phyloP scores from a whole-genome alignment of 2,329 filamentous ascomycete genomes.

The Aspergillus sp. region DNA sequence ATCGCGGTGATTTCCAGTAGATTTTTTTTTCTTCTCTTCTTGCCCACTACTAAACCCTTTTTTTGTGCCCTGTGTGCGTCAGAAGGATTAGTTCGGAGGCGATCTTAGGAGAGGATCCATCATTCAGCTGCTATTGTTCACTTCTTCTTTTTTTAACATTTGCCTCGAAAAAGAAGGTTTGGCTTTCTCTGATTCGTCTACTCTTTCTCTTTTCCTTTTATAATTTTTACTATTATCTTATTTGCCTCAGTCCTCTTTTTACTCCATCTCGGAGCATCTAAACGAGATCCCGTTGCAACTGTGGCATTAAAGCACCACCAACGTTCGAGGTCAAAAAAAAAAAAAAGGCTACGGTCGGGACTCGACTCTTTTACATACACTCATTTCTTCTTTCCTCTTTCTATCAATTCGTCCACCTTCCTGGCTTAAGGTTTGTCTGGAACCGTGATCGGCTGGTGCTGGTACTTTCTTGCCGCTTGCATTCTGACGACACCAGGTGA shows the following conservation, averaged over 20 bases:
- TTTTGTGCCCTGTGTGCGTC: slow-evolving; percentile 13
- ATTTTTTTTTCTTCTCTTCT: slow-evolving; percentile 5
- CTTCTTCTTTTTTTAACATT: slow-evolving; percentile 1
- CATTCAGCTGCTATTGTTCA: slow-evolving; percentile 18
- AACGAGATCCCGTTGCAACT: not conserved
- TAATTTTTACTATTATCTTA: slow-evolving; percentile 2
- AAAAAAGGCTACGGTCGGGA: slow-evolving; percentile 2
- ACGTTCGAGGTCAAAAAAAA: slow-evolving; percentile 1
- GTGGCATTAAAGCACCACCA: not conserved
- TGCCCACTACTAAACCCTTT: slow-evolving; percentile 5
- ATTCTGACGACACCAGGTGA: slow-evolving; percentile 29
- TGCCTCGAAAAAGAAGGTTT: not conserved
- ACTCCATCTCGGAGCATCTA: not conserved
- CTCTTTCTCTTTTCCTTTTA: not conserved
- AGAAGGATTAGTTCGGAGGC: slow-evolving; percentile 11
- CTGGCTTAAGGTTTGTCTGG: slow-evolving; percentile 24
- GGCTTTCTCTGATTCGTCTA: slow-evolving; percentile 11
- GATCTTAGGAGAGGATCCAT: slow-evolving; percentile 15
- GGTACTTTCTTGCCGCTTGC: slow-evolving; percentile 25
- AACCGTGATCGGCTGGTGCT: slow-evolving; percentile 22
- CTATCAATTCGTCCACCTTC: not conserved
- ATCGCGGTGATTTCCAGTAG: slow-evolving; percentile 7
- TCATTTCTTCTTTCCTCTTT: not conserved
- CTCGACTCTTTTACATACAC: not conserved
- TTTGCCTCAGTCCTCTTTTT: not conserved